Base-by-base conservation (phyloP, 2,329 filamentous ascomycete species). In the Calonectria pauciramosa region DNA sequence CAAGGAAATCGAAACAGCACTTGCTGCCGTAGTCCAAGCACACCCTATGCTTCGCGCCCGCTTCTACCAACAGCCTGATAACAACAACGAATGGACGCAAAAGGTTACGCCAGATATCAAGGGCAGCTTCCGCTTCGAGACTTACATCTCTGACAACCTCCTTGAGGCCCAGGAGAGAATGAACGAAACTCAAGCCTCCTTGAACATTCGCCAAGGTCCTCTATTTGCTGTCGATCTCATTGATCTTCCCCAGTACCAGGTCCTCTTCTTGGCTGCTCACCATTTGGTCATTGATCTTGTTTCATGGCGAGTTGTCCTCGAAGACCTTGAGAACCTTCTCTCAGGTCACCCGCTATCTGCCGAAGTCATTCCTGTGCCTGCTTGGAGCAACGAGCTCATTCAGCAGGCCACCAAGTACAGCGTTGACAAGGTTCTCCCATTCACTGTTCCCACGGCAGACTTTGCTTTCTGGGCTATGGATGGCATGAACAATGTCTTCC, bases 271-370 rank as follows among this genome's bases (percentile, higher is more conserved):
- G 9, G 54, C 56, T 30, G 68, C 68, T 0, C 73, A 77, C 59
- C 75, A 77, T 38, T 66, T 77, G 52, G 51, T 75, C 4, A 69
- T 77, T 6, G 73, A 77, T 41, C 51, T 77, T 34, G 73, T 77
- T 3, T 77, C 75, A 2, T 75, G 75, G 75, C 44, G 73, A 2
- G 41, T 65, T 28, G 30, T 75, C 0, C 47, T 77, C 16, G 63
- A 23, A 47, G 71, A 75, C 16, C 44, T 75, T 0, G 75, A 77
- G 68, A 54, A 74, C 8, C 54, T 74, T 49, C 47, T 54, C 47
- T 68, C 49, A n/a, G 34, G 56, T 14, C 56, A 63, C 4, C 56
- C 41, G 14, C 34, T 63, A 6, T 63, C 56, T 13, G 7, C 56
- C 16, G 56, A 63, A 13, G 56, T 63, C 3, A 63, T 63, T 28